Percentiles rank a stretch among this genome's conserved stretches.
phyloP scores from a whole-genome alignment of 768 basidiomycete species.

The Leucosporidium creatinivorum region DNA sequence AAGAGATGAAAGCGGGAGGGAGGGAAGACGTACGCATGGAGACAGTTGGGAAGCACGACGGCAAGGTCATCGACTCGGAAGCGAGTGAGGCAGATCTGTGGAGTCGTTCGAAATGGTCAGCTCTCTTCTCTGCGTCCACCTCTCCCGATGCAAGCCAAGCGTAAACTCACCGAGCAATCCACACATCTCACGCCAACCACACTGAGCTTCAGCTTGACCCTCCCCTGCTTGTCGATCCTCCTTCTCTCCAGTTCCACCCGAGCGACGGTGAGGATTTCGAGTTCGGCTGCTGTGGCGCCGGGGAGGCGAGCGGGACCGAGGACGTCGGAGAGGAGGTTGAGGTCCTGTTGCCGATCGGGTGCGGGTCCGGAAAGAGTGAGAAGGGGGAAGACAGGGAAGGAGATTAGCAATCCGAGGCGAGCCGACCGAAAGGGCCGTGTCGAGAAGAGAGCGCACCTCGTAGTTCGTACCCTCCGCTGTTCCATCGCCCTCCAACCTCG shows the following conservation, averaged over 20 bases:
- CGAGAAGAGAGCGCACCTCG: slow-evolving; percentile 10
- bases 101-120: slow-evolving; percentile 14
- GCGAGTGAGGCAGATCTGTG: slow-evolving; percentile 28
- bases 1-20: not conserved
- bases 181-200: slow-evolving; percentile 18
- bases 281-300: slow-evolving; percentile 15
- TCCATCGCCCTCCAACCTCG: slow-evolving; percentile 15
- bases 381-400: not conserved
- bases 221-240: slow-evolving; percentile 27
- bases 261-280: slow-evolving; percentile 26
- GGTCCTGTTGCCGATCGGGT: slow-evolving; percentile 9
- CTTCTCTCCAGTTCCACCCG: slow-evolving; percentile 25
- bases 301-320: slow-evolving; percentile 19
- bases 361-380: not conserved
- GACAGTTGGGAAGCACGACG: slow-evolving; percentile 28
- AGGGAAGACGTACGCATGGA: slow-evolving; percentile 19
- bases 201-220: slow-evolving; percentile 31
- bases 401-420: no score
- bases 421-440: not conserved
- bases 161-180: slow-evolving; percentile 24
- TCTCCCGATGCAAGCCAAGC: no score
- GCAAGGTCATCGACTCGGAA: slow-evolving; percentile 29
- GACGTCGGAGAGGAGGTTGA: slow-evolving; percentile 28
- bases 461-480: slow-evolving; percentile 6
- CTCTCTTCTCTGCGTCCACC: not conserved